Conservation (phyloP, 1,139 yeast species). For the Yamadazyma taylorii region DNA sequence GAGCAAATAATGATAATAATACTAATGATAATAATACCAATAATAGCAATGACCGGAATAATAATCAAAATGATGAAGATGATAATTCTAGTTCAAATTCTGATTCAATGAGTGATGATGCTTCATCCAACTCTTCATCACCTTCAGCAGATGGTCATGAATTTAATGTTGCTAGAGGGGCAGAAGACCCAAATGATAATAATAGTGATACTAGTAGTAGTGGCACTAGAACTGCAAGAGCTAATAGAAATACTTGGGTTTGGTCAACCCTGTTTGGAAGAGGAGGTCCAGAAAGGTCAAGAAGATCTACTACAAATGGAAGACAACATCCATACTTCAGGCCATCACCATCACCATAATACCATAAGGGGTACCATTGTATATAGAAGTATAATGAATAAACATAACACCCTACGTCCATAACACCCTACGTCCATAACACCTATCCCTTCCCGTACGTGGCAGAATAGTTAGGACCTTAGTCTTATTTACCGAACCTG, state of each 20-base stretch:
- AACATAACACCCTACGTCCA: no score
- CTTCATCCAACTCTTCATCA: not conserved
- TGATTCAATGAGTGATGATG: conserved; percentile 1
- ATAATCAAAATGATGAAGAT: not conserved
- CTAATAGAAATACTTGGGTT: conserved; percentile 4
- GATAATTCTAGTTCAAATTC: conserved; percentile 1
- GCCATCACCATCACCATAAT: conserved; percentile 18
- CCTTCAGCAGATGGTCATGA: conserved; percentile 3
- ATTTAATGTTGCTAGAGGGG: conserved; percentile 3
- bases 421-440: no score
- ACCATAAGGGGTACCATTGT: no score
- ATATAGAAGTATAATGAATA: no score
- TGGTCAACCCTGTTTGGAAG: conserved; percentile 14
- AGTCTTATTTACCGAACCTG: no score
- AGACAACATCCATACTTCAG: conserved; percentile 34
- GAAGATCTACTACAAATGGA: conserved; percentile 17
- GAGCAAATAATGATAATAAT: not conserved
- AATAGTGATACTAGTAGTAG: conserved; percentile 10
- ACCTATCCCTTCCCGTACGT: no score
- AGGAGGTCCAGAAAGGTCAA: conserved; percentile 34
- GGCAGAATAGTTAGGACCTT: no score
- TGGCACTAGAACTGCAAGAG: conserved; percentile 5
- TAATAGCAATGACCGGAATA: not conserved
- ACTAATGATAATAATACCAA: not conserved
- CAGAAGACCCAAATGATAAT: conserved; percentile 5